Percentiles rank a stretch among this genome's conserved stretches.
These are phyloP conservation scores for Phoenix roebelenii DNA, from an alignment of 176 grass and related monocot species.

Conservation along the genomic window DNA sequence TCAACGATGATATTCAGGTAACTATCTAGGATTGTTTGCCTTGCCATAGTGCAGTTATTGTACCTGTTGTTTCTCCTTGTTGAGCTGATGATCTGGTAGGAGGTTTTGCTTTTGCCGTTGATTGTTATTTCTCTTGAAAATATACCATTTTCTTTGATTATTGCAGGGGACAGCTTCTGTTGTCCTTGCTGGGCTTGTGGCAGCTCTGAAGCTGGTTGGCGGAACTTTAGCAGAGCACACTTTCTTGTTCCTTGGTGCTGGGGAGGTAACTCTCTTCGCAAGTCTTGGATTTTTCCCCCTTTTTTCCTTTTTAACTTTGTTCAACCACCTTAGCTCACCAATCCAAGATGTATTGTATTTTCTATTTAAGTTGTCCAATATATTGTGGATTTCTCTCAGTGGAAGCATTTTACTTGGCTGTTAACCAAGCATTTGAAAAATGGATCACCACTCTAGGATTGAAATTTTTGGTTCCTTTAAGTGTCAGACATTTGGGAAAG, in stretches of 20 bases:
- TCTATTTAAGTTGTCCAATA: not conserved
- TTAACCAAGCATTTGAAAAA: too few relatives aligned
- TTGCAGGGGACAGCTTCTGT: conserved; percentile 80
- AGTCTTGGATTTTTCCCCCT: not conserved
- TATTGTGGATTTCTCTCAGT: too few relatives aligned
- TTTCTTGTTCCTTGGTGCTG: conserved; percentile 89
- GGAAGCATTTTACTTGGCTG: too few relatives aligned
- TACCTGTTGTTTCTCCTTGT: too few relatives aligned
- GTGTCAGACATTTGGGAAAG: too few relatives aligned
- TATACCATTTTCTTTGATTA: conserved; percentile 7
- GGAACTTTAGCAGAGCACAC: conserved; percentile 65
- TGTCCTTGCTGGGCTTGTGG: conserved; percentile 70
- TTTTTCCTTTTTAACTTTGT: not conserved
- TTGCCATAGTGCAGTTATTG: too few relatives aligned
- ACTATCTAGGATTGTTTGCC: not conserved
- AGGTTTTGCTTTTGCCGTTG: too few relatives aligned
- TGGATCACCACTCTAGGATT: too few relatives aligned
- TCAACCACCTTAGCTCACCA: not conserved
- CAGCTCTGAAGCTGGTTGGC: conserved; percentile 54
- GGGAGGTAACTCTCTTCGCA: conserved; percentile 44
- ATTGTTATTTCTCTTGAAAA: not conserved
- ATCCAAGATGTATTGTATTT: not conserved
- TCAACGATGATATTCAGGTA: conserved; percentile 99
- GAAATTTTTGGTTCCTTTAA: too few relatives aligned
- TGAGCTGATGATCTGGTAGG: too few relatives aligned